Conservation (phyloP, 139 green algal genomes). For the Coelastrella sp. region DNA sequence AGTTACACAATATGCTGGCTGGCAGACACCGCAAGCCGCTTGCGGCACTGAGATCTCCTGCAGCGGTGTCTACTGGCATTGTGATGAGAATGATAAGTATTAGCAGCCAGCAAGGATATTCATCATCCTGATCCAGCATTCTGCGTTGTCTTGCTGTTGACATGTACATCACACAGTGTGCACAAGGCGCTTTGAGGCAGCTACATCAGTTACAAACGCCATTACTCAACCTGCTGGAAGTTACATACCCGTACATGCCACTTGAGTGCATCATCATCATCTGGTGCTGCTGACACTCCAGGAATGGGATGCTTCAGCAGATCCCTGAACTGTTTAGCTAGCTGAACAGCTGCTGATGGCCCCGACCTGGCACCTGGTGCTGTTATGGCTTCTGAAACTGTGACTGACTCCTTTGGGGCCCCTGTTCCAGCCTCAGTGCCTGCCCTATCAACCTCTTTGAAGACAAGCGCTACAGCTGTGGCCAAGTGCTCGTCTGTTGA, state of each 20-base stretch:
- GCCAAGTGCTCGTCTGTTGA: too few species aligned
- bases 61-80: too few species aligned
- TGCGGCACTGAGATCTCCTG: too few species aligned
- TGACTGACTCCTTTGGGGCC: not conserved
- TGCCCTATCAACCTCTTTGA: not conserved
- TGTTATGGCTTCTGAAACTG: not conserved
- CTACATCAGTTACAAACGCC: not conserved
- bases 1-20: too few species aligned
- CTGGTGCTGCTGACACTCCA: conserved; percentile 11
- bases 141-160: too few species aligned
- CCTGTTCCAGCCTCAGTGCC: not conserved
- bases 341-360: not conserved
- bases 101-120: too few species aligned
- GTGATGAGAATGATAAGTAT: too few species aligned
- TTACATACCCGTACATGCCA: conserved; percentile 11
- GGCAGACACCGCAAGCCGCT: too few species aligned
- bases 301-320: conserved; percentile 19
- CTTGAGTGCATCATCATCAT: not conserved
- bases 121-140: too few species aligned
- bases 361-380: not conserved
- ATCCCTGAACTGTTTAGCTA: conserved; percentile 35
- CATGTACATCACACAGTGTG: too few species aligned
- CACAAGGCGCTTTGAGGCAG: too few species aligned
- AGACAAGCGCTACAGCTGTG: not conserved
- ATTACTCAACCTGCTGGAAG: not conserved